These are phyloP conservation scores for Vachellia collinsii DNA, from an alignment of 306 rosid species.

Conservation along the genomic window DNA sequence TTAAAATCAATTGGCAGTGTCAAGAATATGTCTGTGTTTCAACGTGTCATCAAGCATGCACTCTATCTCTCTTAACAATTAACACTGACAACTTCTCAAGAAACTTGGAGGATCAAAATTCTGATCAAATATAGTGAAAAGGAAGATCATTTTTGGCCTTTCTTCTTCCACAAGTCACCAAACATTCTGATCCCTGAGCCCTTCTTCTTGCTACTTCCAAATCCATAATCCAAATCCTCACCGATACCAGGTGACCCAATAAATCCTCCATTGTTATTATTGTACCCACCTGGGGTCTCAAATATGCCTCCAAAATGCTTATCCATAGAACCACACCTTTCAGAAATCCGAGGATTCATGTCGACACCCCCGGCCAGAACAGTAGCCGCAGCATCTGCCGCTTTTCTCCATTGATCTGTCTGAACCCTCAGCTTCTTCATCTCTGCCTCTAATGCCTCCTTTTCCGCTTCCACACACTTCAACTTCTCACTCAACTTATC, in stretches of 20 bases:
- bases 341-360: slow-evolving; percentile 66
- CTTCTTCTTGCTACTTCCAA: slow-evolving; percentile 69
- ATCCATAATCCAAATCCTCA: slow-evolving; percentile 70
- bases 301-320: slow-evolving; percentile 69
- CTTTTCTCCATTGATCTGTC: slow-evolving; percentile 90
- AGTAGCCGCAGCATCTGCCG: slow-evolving; percentile 94
- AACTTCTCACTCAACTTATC: slow-evolving; percentile 54
- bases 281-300: slow-evolving; percentile 66
- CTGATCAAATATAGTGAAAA: background rate
- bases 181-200: slow-evolving; percentile 83
- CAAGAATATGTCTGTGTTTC: background rate
- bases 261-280: slow-evolving; percentile 46
- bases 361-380: slow-evolving; percentile 74
- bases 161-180: slow-evolving; percentile 88
- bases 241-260: slow-evolving; percentile 71
- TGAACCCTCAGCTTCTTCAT: slow-evolving; percentile 85
- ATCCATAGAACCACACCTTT: slow-evolving; percentile 87
- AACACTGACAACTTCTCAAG: background rate
- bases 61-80: background rate
- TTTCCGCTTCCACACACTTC: slow-evolving; percentile 58
- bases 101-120: background rate
- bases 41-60: background rate
- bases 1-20: background rate
- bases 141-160: slow-evolving; percentile 61
- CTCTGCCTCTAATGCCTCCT: slow-evolving; percentile 67